Evolutionary conservation across 2,329 filamentous ascomycete species (phyloP).

Genomic region (Trichoderma breve): DNA sequence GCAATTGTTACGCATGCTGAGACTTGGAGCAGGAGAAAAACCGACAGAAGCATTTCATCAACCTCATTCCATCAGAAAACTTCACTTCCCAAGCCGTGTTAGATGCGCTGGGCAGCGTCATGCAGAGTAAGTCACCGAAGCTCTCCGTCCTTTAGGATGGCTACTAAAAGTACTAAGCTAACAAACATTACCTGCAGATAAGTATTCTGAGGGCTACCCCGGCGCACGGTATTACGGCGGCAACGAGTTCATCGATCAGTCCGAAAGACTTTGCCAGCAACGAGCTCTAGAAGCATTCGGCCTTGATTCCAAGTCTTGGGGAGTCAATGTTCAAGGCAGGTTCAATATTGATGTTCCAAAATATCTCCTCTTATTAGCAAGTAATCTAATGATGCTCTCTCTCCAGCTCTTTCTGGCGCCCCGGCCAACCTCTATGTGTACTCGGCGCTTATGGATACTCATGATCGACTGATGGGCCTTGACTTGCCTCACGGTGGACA

Average conservation of each 20-base stretch:
- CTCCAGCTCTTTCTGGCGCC: conserved; percentile 70
- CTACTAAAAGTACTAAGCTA: conserved; percentile 23
- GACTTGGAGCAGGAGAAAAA: conserved; percentile 71
- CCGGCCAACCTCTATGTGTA: conserved; percentile 88
- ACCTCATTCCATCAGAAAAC: conserved; percentile 93
- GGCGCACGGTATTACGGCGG: conserved; percentile 95
- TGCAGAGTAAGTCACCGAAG: conserved; percentile 70
- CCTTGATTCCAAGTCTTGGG: conserved; percentile 83
- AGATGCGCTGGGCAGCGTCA: conserved; percentile 86
- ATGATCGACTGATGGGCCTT: conserved; percentile 95
- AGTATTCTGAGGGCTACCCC: conserved; percentile 98
- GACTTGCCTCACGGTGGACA: conserved; percentile 96
- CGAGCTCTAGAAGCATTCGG: conserved; percentile 86
- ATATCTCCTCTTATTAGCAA: not conserved
- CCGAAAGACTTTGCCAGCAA: conserved; percentile 85
- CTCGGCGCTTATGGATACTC: conserved; percentile 85
- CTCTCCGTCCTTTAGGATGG: not conserved
- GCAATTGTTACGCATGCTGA: conserved; percentile 3
- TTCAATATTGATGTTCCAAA: conserved; percentile 11
- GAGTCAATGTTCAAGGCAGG: conserved; percentile 90
- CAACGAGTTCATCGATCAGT: conserved; percentile 91
- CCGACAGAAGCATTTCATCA: conserved; percentile 97
- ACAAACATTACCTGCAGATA: conserved; percentile 58
- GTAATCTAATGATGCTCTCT: not conserved
- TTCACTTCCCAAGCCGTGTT: conserved; percentile 92